Evolutionary conservation across 1,284 basidiomycete species (phyloP), one percentile per base, ranked within the genome.

Genomic region (Entoloma clypeatum): DNA sequence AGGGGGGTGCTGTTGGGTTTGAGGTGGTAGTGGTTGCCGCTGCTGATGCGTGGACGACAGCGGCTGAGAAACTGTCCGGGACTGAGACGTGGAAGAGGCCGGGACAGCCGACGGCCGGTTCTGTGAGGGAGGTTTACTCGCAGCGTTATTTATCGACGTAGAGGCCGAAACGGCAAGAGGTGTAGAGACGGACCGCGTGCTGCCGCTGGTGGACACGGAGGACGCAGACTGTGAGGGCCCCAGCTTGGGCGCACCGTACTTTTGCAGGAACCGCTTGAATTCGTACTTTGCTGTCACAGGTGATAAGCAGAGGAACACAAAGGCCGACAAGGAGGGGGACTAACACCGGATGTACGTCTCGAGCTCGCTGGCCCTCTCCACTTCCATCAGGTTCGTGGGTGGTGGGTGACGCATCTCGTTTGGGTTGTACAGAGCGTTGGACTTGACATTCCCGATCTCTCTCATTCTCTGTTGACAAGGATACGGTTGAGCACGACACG

Each of bases 261-360:
- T 69, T 44, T 74, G 64, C 27, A 82, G 53, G 61, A 81, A 88
- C 21, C 73, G 72, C 57, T 75, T 81, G 57, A 76, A 83, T 51
- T 88, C 77, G 50, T 88, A 88, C 59, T 88, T 88, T 8, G 75
- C 85, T 87, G 48, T 19, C 39, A 25, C 34, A 13, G 33, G 39
- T 44, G 19, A 41, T 29, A 17, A 13, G 6, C 44, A 34, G 45
- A 39, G 21, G 28, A 8, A 22, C 28, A 7, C 21, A 31, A 39
- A 16, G 28, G 36, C 38, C 45, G 21, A 31, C 5, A 16, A 21
- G 26, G 14, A 35, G n/a, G n/a, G n/a, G n/a, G 42, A 71, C 75
- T 54, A 64, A 81, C 84, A 71, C 49, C 90, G 77, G 50, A 92
- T 91, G 63, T 78, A 92, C 56, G 79, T 81, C 62, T 92, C 89